Base-by-base conservation (phyloP, 1,139 yeast species). In the Zygotorulaspora mrakii region DNA sequence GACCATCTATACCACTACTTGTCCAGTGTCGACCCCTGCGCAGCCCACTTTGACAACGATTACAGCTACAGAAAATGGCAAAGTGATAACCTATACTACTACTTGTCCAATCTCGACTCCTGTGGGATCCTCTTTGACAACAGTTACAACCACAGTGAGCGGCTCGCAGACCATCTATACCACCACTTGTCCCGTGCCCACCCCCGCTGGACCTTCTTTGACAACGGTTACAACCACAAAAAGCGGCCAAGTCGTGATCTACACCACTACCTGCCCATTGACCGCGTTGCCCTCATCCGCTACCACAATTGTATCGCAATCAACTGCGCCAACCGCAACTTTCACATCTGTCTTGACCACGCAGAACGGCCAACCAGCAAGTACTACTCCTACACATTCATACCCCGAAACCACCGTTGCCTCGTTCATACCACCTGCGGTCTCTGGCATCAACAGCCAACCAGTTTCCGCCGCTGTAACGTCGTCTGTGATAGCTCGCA, bases 171-270 rank as follows among this genome's bases (percentile, higher is more conserved):
- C 27, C n/a, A 11, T 24, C 27, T 24, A 24, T 11, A 24, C 27
- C 6, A 28, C 31, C 5, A 28, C 11, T 10, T 14, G 31, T 10
- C 18, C 21, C 8, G 31, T 16, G 20, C 6, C 27, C n/a, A 6
- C 13, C n/a, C 3, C 31, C 16, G 8, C n/a, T 7, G 5, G 11
- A 24, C 27, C 27, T 7, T 10, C 27, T 11, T 7, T 24, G 12
- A 24, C 27, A 5, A 24, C 27, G n/a, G 27, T 24, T n/a, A 24
- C 27, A 6, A 24, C 27, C n/a, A 24, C 27, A 5, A 6, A 24
- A 11, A 24, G 27, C n/a, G 27, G 27, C n/a, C 6, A 24, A 11
- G 27, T 24, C 27, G n/a, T 11, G 6, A 11, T 24, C 27, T 24
- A 24, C 27, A 24, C 27, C 6, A 28, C 31, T 8, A 28, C 11